These are phyloP conservation scores for Paraglomus occultum DNA, from an alignment of 192 early-diverging fungal genomes.

Conservation along the genomic window DNA sequence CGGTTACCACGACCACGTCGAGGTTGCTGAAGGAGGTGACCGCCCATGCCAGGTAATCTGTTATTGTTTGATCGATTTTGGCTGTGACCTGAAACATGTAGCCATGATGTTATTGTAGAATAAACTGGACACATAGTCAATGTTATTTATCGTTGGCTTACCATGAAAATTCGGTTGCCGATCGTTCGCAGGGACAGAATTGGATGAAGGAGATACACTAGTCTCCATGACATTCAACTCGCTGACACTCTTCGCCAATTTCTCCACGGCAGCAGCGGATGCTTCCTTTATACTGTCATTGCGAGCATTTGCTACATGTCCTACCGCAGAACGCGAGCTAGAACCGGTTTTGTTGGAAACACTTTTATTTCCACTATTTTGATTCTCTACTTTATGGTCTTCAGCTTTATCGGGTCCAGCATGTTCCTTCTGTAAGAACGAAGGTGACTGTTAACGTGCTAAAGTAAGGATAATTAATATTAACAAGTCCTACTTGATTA, in stretches of 20 bases:
- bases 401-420: slow-evolving; percentile 26
- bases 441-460: not conserved
- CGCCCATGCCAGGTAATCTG: slow-evolving; percentile 54
- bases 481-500: not conserved
- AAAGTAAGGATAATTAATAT: not conserved
- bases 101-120: not conserved
- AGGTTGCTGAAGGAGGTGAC: slow-evolving; percentile 45
- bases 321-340: slow-evolving; percentile 11
- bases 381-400: slow-evolving; percentile 19
- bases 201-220: not conserved
- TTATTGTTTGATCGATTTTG: slow-evolving; percentile 31
- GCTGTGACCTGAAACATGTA: slow-evolving; percentile 29
- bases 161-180: not conserved
- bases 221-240: slow-evolving; percentile 46
- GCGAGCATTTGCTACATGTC: slow-evolving; percentile 28
- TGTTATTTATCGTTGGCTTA: not conserved
- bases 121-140: not conserved
- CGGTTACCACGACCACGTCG: slow-evolving; percentile 46
- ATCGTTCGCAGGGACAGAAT: too few relatives aligned
- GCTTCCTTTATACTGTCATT: slow-evolving; percentile 41
- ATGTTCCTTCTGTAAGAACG: slow-evolving; percentile 28
- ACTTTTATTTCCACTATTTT: slow-evolving; percentile 1
- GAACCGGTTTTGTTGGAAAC: slow-evolving; percentile 17
- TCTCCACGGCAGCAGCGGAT: slow-evolving; percentile 47
- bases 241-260: slow-evolving; percentile 55